These are phyloP conservation scores for Sarocladium oryzae DNA, from an alignment of 2,329 filamentous ascomycete genomes.

Conservation along the genomic window DNA sequence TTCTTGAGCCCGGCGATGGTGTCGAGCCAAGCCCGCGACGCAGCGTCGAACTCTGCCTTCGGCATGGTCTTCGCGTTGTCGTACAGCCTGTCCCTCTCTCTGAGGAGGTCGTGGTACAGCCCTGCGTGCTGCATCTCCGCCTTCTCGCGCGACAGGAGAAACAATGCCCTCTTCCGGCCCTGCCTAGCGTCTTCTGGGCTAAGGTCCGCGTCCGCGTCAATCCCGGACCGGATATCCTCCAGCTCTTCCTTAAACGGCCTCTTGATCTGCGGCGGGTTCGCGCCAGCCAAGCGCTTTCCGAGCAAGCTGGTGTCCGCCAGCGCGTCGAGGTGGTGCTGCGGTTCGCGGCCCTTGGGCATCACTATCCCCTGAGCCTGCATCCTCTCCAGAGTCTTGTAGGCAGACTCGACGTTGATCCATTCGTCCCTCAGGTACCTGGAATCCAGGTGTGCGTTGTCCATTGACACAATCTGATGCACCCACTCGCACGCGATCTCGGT, in stretches of 20 bases:
- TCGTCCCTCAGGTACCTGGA: slow-evolving; percentile 34
- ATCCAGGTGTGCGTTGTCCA: slow-evolving; percentile 1
- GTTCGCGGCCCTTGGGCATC: slow-evolving; percentile 40
- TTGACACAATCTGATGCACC: slow-evolving; percentile 49
- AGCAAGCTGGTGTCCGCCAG: slow-evolving; percentile 17
- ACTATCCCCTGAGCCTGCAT: slow-evolving; percentile 38
- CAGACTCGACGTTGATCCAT: slow-evolving; percentile 41
- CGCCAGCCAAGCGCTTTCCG: slow-evolving; percentile 23
- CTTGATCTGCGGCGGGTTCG: slow-evolving; percentile 20
- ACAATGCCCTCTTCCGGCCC: slow-evolving; percentile 17
- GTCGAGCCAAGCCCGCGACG: slow-evolving; percentile 28
- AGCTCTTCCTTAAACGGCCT: slow-evolving; percentile 38
- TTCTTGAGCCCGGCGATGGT: slow-evolving; percentile 19
- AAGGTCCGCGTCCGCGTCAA: slow-evolving; percentile 12
- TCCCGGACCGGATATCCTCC: slow-evolving; percentile 28
- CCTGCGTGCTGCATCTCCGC: slow-evolving; percentile 15
- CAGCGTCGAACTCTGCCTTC: slow-evolving; percentile 20
- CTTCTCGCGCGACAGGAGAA: slow-evolving; percentile 22
- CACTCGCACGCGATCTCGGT: slow-evolving; percentile 55
- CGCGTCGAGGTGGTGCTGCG: slow-evolving; percentile 19
- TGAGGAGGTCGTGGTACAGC: slow-evolving; percentile 26
- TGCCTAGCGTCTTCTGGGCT: not conserved
- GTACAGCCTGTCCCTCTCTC: slow-evolving; percentile 24
- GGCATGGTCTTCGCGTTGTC: not conserved
- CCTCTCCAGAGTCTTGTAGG: slow-evolving; percentile 29